phyloP scores from a whole-genome alignment of 2,329 filamentous ascomycete genomes.

The Fusarium clavum region DNA sequence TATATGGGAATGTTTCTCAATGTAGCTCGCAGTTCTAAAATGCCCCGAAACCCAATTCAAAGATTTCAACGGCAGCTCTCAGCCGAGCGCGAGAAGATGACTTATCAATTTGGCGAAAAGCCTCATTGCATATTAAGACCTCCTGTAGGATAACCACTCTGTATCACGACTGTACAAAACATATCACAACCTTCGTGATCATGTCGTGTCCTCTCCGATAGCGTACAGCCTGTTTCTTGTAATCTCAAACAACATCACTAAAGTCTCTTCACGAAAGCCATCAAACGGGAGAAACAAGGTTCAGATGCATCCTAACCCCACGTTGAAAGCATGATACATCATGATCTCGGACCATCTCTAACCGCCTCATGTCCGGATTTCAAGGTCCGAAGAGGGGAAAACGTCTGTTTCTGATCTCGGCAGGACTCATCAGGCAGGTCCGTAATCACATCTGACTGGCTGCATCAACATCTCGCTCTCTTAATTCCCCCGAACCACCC shows the following conservation, averaged over 20 bases:
- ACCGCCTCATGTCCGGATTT: constrained; percentile 29
- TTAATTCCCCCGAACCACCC: constrained; percentile 32
- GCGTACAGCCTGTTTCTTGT: neutral
- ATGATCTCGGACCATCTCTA: constrained; percentile 29
- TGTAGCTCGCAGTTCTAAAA: neutral
- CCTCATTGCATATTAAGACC: neutral
- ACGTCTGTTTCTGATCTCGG: constrained; percentile 8
- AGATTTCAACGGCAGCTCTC: neutral
- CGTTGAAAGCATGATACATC: constrained; percentile 25
- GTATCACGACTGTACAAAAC: neutral
- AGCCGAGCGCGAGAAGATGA: neutral
- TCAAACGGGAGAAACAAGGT: neutral
- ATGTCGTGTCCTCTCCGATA: neutral
- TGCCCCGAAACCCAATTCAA: neutral
- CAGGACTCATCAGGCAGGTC: constrained; percentile 27
- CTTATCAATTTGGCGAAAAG: neutral
- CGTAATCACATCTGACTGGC: constrained; percentile 2
- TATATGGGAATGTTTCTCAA: neutral
- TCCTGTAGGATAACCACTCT: neutral
- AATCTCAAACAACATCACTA: neutral
- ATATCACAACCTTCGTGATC: neutral
- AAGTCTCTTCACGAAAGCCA: neutral
- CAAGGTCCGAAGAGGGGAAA: constrained; percentile 32
- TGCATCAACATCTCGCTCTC: constrained; percentile 1
- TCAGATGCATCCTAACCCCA: neutral